Conservation (phyloP, 441 rosid genomes). For the Hypseocharis bilobata region DNA sequence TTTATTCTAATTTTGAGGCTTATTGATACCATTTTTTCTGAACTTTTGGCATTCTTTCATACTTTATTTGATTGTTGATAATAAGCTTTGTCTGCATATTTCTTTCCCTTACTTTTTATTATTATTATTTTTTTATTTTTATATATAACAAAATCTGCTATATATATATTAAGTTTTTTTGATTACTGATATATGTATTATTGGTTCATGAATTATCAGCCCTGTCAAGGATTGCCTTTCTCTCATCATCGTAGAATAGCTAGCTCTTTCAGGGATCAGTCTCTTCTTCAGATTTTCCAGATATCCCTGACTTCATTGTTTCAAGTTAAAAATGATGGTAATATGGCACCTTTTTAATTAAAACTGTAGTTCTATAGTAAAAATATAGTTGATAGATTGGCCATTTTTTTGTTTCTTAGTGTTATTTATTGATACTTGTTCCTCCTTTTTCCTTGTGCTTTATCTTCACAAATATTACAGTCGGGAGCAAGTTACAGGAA, state of each 20-base stretch:
- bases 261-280: conserved; percentile 84
- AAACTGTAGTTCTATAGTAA: background rate
- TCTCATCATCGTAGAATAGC: conserved; percentile 89
- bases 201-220: conserved; percentile 37
- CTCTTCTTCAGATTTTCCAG: conserved; percentile 85
- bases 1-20: too few species aligned
- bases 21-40: too few species aligned
- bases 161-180: too few species aligned
- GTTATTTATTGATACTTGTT: background rate
- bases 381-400: background rate
- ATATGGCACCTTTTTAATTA: conserved; percentile 8
- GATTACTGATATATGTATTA: conserved; percentile 18
- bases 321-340: conserved; percentile 93
- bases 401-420: background rate
- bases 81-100: too few species aligned
- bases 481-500: conserved; percentile 24
- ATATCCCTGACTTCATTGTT: conserved; percentile 75
- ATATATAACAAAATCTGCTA: too few species aligned
- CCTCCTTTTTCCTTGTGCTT: background rate
- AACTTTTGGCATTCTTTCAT: too few species aligned
- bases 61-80: too few species aligned
- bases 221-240: conserved; percentile 71
- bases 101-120: too few species aligned
- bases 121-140: too few species aligned
- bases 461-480: conserved; percentile 9